Evolutionary conservation across 2,329 filamentous ascomycete species (phyloP).

Genomic region (Sphaerostilbella broomeana): DNA sequence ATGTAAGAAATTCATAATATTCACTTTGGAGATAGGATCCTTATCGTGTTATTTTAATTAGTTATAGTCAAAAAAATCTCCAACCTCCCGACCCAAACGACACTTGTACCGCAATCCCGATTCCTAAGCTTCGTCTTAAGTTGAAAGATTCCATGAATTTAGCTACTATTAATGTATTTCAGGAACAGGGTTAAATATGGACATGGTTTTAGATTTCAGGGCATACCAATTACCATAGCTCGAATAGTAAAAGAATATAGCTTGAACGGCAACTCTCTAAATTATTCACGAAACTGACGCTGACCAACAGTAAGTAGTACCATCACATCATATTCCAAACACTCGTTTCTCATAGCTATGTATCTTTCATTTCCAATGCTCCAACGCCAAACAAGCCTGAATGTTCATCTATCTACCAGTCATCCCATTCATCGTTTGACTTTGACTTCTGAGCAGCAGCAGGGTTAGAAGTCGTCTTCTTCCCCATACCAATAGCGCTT

Average conservation of each 20-base stretch:
- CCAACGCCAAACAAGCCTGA: constrained; percentile 9
- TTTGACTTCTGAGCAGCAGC: constrained; percentile 35
- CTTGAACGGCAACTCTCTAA: too few relatives aligned
- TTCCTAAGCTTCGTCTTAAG: too few relatives aligned
- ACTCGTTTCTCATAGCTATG: constrained; percentile 15
- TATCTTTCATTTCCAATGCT: constrained; percentile 18
- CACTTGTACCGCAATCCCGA: too few relatives aligned
- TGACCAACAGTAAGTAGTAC: too few relatives aligned
- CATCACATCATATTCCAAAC: constrained; percentile 25
- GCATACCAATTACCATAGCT: too few relatives aligned
- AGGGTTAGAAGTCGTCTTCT: constrained; percentile 27
- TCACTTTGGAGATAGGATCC: not conserved
- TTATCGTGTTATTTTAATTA: too few relatives aligned
- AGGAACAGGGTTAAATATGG: too few relatives aligned
- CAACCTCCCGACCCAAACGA: too few relatives aligned
- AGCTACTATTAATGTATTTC: too few relatives aligned
- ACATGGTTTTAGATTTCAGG: too few relatives aligned
- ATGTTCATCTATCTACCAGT: constrained; percentile 45
- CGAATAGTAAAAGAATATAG: not conserved
- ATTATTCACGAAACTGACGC: not conserved
- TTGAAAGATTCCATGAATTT: too few relatives aligned
- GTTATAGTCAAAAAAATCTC: too few relatives aligned
- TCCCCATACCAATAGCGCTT: constrained; percentile 52
- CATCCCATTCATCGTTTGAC: constrained; percentile 55
- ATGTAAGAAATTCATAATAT: not conserved